Base-by-base conservation (phyloP, 129 eudicot species). In the Glebionis coronaria region DNA sequence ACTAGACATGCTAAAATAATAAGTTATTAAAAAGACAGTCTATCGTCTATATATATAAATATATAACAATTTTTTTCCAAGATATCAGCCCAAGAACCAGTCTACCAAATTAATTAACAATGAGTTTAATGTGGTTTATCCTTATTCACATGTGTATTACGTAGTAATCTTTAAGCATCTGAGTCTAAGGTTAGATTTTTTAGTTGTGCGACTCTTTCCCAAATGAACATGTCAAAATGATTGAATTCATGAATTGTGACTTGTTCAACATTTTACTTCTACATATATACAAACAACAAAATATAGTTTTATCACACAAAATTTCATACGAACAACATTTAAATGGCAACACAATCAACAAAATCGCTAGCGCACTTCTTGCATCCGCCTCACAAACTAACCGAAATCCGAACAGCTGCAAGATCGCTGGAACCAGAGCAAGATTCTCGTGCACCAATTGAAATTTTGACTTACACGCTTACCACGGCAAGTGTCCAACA, bases 381-480 rank as follows among this genome's bases (percentile, higher is more conserved):
- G 63, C 73, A 68, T n/a, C 73, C 51, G 47, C 21, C 63, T 16
- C 73, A 54, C 52, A 42, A 7, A 3, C 73, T 68, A 12, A 67
- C 62, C 51, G 50, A 31, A 53, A 19, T 67, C 29, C 73, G 0
- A 10, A 62, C 40, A 3, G 73, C 40, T 68, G 73, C 63, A 68
- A 68, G 63, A 38, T 68, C 40, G 1, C 12, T 12, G 63, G 72
- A 68, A 31, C 52, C 13, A 53, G 73, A 21, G 14, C 63, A 54
- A 40, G 63, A 20, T 68, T 54, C 73, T 52, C 63, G 12, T 68
- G 73, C 73, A 68, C 52, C 73, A 68, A 9, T 9, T 68, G 73
- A 9, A 68, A 53, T 3, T 68, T 53, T 20, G 40, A 68, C 73
- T 68, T 68, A 5, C 73, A 68, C 21, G 63, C 19, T 1, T 68